Percentiles rank a stretch among this genome's conserved stretches.
Evolutionary conservation across 306 rosid genomes (phyloP).

Genomic region (Lathyrus tuberosus): DNA sequence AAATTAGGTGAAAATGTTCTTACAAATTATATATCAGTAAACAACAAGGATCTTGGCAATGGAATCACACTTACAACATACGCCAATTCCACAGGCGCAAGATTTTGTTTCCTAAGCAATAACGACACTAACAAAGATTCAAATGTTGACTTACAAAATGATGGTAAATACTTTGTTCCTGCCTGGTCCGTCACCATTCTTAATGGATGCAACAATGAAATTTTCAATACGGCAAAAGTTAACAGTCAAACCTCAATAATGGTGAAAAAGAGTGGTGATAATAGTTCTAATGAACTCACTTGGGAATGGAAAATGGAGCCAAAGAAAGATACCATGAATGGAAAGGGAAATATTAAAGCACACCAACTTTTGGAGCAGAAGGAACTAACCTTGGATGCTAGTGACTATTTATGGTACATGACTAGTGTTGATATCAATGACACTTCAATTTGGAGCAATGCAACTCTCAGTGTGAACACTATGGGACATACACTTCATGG

Average conservation of each 20-base stretch:
- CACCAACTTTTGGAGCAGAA: background rate
- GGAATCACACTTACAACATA: no score
- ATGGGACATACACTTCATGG: conserved; percentile 4
- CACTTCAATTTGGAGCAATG: conserved; percentile 8
- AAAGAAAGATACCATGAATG: conserved; percentile 1
- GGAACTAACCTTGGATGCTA: conserved; percentile 1
- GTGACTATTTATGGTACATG: conserved; percentile 24
- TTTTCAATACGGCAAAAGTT: conserved; percentile 14
- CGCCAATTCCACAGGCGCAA: no score
- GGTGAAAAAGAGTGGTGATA: background rate
- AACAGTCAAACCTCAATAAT: conserved; percentile 14
- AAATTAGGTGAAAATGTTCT: no score
- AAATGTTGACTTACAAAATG: background rate
- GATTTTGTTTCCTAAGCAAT: conserved; percentile 13
- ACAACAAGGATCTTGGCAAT: no score
- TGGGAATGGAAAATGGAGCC: conserved; percentile 18
- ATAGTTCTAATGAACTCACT: background rate
- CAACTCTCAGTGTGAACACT: background rate
- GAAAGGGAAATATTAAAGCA: background rate
- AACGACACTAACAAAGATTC: background rate
- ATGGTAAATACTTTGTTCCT: background rate
- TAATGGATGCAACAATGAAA: background rate
- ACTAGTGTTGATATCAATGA: conserved; percentile 23
- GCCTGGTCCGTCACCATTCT: background rate
- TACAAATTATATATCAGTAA: no score